These are phyloP conservation scores for Rhododendron vialii DNA, from an alignment of 148 eudicot genomes.

Conservation along the genomic window DNA sequence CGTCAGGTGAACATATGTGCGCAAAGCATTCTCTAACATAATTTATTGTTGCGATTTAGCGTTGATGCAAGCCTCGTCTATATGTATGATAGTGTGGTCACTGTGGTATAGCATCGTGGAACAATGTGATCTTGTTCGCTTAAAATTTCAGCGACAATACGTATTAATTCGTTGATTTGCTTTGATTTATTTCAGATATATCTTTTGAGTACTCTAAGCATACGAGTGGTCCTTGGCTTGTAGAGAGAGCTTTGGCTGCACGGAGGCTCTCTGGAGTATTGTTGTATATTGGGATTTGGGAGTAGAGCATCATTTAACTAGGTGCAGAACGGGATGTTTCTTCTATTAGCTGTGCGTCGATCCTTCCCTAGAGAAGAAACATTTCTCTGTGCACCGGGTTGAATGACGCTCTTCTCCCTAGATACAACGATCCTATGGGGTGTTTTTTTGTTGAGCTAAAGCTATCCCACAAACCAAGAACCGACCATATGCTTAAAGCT, in stretches of 20 bases:
- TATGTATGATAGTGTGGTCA: background rate
- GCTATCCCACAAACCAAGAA: too few relatives aligned
- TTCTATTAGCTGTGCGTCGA: too few relatives aligned
- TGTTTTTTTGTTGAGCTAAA: background rate
- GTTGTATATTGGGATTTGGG: background rate
- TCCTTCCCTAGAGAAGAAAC: background rate
- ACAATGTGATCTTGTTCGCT: background rate
- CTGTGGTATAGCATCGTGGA: background rate
- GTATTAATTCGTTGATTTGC: background rate
- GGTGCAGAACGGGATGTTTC: too few relatives aligned
- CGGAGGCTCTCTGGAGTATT: background rate
- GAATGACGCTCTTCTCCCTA: background rate
- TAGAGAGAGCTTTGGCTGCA: background rate
- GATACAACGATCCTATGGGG: background rate
- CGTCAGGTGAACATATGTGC: too few relatives aligned
- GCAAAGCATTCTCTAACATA: background rate
- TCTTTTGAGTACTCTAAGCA: background rate
- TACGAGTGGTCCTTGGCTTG: background rate
- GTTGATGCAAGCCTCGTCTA: background rate
- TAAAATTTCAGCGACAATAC: background rate
- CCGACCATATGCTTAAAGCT: too few relatives aligned
- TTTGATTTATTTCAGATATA: too few relatives aligned
- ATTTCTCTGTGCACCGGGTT: background rate
- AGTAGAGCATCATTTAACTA: too few relatives aligned
- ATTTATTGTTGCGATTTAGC: background rate